Conservation (phyloP, 257 asterid species). For the Fraxinus quadrangulata region DNA sequence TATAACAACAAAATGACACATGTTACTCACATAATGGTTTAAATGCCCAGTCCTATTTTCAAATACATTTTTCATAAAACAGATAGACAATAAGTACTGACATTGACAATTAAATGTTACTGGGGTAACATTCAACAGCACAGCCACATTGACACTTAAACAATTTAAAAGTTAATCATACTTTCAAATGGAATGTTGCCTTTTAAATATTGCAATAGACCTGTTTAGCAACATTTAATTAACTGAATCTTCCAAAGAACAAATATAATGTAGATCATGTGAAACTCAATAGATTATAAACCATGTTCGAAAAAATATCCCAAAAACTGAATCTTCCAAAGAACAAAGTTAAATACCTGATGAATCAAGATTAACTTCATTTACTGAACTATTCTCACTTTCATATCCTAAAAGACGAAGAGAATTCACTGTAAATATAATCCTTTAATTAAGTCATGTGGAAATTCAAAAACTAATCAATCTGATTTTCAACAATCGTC, state of each 20-base stretch:
- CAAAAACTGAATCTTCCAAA: background rate
- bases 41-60: background rate
- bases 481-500: background rate
- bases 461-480: background rate
- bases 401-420: conserved; percentile 64
- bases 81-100: too few relatives aligned
- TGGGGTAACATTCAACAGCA: background rate
- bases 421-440: conserved; percentile 13
- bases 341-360: conserved; percentile 53
- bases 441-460: conserved; percentile 6
- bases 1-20: too few relatives aligned
- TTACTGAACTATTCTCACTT: conserved; percentile 83
- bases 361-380: conserved; percentile 79
- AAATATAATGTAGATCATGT: too few relatives aligned
- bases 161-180: conserved; percentile 3
- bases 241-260: too few relatives aligned
- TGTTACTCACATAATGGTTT: background rate
- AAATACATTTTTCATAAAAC: too few relatives aligned
- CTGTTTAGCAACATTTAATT: too few relatives aligned
- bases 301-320: too few relatives aligned
- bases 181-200: background rate
- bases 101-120: background rate
- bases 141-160: background rate
- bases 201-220: too few relatives aligned
- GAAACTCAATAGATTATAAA: too few relatives aligned